phyloP scores from a whole-genome alignment of 1,284 basidiomycete species.

The Wallemia ichthyophaga region DNA sequence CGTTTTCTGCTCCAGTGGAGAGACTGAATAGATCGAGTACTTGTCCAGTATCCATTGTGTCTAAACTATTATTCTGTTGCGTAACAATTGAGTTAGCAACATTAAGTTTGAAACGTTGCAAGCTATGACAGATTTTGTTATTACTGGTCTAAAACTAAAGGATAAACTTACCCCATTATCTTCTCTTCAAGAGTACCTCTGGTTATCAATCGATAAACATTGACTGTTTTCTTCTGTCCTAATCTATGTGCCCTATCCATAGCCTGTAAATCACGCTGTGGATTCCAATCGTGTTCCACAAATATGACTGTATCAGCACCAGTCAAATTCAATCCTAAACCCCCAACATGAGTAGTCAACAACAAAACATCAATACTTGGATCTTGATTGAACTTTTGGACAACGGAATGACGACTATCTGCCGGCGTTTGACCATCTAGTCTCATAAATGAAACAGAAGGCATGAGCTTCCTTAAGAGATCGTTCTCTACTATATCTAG shows the following conservation, averaged over 20 bases:
- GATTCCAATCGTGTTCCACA: slow-evolving; percentile 99
- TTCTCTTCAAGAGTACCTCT: slow-evolving; percentile 94
- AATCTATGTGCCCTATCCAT: slow-evolving; percentile 98
- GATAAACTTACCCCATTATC: slow-evolving; percentile 69
- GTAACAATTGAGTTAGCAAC: slow-evolving; percentile 90
- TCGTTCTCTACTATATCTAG: slow-evolving; percentile 88
- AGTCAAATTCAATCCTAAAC: slow-evolving; percentile 78
- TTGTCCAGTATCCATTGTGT: slow-evolving; percentile 88
- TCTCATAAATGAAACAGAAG: slow-evolving; percentile 88
- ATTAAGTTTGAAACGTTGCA: slow-evolving; percentile 96
- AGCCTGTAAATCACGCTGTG: slow-evolving; percentile 96
- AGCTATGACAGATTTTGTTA: slow-evolving; percentile 18
- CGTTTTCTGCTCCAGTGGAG: slow-evolving; percentile 31
- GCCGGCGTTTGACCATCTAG: slow-evolving; percentile 72
- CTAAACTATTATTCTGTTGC: slow-evolving; percentile 77
- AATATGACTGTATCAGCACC: slow-evolving; percentile 98
- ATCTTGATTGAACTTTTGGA: slow-evolving; percentile 93
- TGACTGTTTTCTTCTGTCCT: slow-evolving; percentile 96
- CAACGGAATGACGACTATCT: slow-evolving; percentile 70
- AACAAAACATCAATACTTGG: slow-evolving; percentile 90
- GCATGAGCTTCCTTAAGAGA: slow-evolving; percentile 73
- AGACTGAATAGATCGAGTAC: slow-evolving; percentile 80
- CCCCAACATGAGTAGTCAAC: slow-evolving; percentile 87
- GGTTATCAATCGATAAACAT: slow-evolving; percentile 90
- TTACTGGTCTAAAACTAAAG: background rate